Base-by-base conservation (phyloP, 495 filamentous ascomycete species). In the Lepidopterella palustris region DNA sequence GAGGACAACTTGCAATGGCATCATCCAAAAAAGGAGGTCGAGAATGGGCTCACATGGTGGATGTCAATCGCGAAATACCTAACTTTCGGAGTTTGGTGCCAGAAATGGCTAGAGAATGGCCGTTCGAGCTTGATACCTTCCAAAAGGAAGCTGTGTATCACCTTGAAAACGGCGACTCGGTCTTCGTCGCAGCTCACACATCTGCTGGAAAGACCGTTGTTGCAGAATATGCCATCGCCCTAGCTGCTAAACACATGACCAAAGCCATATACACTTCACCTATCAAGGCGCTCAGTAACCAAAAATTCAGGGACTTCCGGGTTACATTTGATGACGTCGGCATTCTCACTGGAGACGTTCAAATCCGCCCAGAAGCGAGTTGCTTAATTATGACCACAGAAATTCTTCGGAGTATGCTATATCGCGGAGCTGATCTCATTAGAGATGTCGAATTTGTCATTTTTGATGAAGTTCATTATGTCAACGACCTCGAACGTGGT, bases 361-460 rank as follows among this genome's bases (percentile, higher is more conserved):
- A 98, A 72, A 98, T 98, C 69, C 91, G 95, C 58, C 90, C 95
- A 0, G 93, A 98, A 74, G 93, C 95, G 23, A 97, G 92, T 71
- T 98, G 93, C 72, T 77, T 98, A 39, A 98, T 98, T 70, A 98
- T 98, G 93, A 98, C 93, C 1, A 98, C 93, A 3, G 93, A 98
- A 68, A 98, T 98, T 75, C 72, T 98, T 55, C 83, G 93, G 42
- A 97, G 93, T 77, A 98, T 98, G 93, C 82, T 98, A 31, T 98
- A 98, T 70, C 83, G 93, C 58, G 93, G 93, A 47, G 93, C 95
- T 15, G 93, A 98, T 73, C 78, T 98, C 3, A 96, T 98, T 55
- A 83, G 93, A 58, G 93, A 98, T 71, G 95, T 98, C 28, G 93
- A 98, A 64, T 98, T 95, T 72, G 95, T 98, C 62, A 96, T 98